Conservation (phyloP, 805 yeast species). For the Kodamaea kakaduensis region DNA sequence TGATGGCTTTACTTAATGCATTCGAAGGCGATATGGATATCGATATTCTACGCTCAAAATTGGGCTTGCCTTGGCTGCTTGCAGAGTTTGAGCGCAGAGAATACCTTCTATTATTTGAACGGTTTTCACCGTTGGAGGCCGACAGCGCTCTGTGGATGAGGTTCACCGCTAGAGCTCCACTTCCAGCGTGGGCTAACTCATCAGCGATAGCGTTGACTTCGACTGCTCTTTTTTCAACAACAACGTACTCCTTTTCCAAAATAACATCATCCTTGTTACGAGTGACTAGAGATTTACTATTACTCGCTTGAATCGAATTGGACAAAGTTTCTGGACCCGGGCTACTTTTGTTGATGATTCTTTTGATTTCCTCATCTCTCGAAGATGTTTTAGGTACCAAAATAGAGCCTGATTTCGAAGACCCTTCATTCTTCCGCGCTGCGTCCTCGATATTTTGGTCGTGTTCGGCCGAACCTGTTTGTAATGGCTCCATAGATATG, state of each 20-base stretch:
- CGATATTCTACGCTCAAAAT: slow-evolving; percentile 61
- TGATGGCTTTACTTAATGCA: slow-evolving; percentile 84
- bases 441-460: background rate
- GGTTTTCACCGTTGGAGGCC: slow-evolving; percentile 17
- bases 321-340: slow-evolving; percentile 38
- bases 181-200: slow-evolving; percentile 67
- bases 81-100: slow-evolving; percentile 46
- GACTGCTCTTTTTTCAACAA: slow-evolving; percentile 89
- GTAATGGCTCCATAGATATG: background rate
- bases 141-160: slow-evolving; percentile 26
- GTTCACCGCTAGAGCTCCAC: slow-evolving; percentile 46
- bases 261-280: slow-evolving; percentile 40
- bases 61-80: slow-evolving; percentile 50
- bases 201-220: slow-evolving; percentile 96
- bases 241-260: slow-evolving; percentile 84
- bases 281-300: slow-evolving; percentile 10
- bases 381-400: slow-evolving; percentile 2
- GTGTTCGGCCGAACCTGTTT: background rate
- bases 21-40: slow-evolving; percentile 76
- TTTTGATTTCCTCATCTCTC: slow-evolving; percentile 45
- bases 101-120: slow-evolving; percentile 23
- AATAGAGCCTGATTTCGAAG: slow-evolving; percentile 2
- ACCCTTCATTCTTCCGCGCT: background rate
- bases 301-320: slow-evolving; percentile 19
- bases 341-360: slow-evolving; percentile 39